A percentile compares a stretch with the other conserved stretches of the same genome.
These are phyloP conservation scores for Phytophthora lateralis DNA, from an alignment of 352 stramenopile genomes.

Conservation along the genomic window DNA sequence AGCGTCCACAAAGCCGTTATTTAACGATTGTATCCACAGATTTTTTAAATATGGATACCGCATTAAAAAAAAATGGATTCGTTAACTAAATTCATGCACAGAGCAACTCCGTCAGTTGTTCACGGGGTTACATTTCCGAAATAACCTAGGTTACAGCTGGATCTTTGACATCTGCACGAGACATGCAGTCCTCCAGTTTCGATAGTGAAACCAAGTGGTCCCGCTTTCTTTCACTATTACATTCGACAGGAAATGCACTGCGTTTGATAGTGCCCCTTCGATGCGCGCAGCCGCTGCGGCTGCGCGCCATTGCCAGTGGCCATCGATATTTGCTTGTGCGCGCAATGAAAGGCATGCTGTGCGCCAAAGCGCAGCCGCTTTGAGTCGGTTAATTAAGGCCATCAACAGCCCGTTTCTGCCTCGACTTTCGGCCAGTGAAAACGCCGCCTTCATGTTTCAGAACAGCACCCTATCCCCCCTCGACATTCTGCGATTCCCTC, in stretches of 20 bases:
- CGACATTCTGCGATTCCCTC: slow-evolving; percentile 8
- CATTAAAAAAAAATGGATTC: no score
- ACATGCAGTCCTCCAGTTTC: not conserved
- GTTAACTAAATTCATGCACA: no score
- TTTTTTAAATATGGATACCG: no score
- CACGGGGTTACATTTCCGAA: no score
- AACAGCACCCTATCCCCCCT: slow-evolving; percentile 14
- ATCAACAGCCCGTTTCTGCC: not conserved
- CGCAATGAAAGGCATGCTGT: no score
- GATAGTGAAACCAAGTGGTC: not conserved
- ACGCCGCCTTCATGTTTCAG: slow-evolving; percentile 28
- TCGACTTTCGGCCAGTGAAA: not conserved
- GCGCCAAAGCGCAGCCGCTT: not conserved
- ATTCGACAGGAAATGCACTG: not conserved
- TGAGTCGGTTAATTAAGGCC: not conserved
- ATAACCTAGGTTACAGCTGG: not conserved
- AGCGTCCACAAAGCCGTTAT: slow-evolving; percentile 10
- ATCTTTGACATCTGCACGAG: not conserved
- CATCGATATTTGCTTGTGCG: no score
- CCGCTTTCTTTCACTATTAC: not conserved
- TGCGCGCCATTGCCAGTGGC: no score
- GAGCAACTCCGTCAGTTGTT: no score
- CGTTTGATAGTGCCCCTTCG: not conserved
- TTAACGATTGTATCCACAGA: slow-evolving; percentile 13
- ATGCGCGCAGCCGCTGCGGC: no score